Evolutionary conservation across 208 protist species (phyloP), one percentile per base, ranked within the genome.

Genomic region (Leishmania major): DNA sequence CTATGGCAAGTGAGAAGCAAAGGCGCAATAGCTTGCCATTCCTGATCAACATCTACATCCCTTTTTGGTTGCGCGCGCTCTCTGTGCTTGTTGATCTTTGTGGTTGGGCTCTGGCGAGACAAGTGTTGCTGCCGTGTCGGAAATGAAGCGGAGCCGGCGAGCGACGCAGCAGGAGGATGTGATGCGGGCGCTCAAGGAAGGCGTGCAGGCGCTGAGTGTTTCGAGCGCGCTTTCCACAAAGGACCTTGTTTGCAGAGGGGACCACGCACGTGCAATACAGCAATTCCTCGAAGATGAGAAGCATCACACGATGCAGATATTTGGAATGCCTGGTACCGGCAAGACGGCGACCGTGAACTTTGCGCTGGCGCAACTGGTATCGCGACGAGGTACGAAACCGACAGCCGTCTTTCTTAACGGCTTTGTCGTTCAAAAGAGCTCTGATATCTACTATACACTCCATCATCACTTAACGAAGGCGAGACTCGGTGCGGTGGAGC

Each of bases 281-380:
- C 85, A 89, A 53, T 97, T 97, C 82, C 78, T 97, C 1, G 84
- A 84, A 53, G 92, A 94, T 51, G 79, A 74, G 49, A 90, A 91
- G 49, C 87, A 95, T 71, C 88, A 93, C 87, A 95, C 94, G 0
- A 94, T 97, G 87, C 95, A 97, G 67, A 87, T 97, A 71, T 98
- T 96, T 78, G 95, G 95, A 17, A 98, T 98, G 95, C 95, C 95
- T 35, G 95, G 95, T 37, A 98, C 95, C 8, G 95, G 95, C 35
- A 98, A 98, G 79, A 97, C 95, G 11, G 93, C 93, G 0, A 95
- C 93, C 13, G 91, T 98, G 0, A 91, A 96, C 69, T 88, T 92
- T 64, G 95, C 92, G 0, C 79, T 98, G 60, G 49, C 93, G 17
- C 85, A 89, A 57, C 53, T 96, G 73, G 92, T 88, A 0, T 74